A percentile compares a stretch with the other conserved stretches of the same genome.
These are phyloP conservation scores for Clitopilus hobsonii DNA, from an alignment of 768 basidiomycete genomes.

Conservation along the genomic window DNA sequence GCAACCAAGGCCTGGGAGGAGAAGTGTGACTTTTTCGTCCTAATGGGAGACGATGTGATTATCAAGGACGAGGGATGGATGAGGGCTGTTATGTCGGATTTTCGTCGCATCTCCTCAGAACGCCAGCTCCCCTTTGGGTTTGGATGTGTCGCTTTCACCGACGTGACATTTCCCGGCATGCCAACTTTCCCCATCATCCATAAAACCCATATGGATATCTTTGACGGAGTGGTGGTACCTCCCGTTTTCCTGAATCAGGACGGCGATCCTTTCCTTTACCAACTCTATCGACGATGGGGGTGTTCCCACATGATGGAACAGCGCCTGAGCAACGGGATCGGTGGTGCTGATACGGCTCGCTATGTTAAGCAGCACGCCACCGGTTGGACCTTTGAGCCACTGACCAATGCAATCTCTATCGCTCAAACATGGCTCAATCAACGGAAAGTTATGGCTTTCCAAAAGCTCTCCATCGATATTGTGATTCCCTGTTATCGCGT, in stretches of 20 bases:
- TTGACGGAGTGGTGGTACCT: constrained; percentile 45
- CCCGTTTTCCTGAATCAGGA: constrained; percentile 54
- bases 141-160: constrained; percentile 56
- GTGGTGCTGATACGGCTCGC: constrained; percentile 40
- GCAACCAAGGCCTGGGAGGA: constrained; percentile 45
- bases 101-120: constrained; percentile 26
- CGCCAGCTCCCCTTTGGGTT: constrained; percentile 38
- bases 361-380: constrained; percentile 36
- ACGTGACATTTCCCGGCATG: constrained; percentile 53
- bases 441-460: too few species aligned
- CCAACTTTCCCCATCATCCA: constrained; percentile 59
- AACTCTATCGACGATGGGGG: constrained; percentile 55
- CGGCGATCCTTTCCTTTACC: constrained; percentile 53
- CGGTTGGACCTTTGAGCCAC: background rate
- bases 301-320: constrained; percentile 40
- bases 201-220: constrained; percentile 51
- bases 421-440: constrained; percentile 28
- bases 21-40: constrained; percentile 42
- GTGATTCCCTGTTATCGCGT: constrained; percentile 56
- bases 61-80: constrained; percentile 52
- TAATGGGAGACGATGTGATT: constrained; percentile 54
- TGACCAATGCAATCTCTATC: background rate
- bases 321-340: constrained; percentile 38
- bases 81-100: constrained; percentile 32
- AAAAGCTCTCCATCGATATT: constrained; percentile 54